Base-by-base conservation (phyloP, 2,329 filamentous ascomycete species). In the Fusarium oxysporum region DNA sequence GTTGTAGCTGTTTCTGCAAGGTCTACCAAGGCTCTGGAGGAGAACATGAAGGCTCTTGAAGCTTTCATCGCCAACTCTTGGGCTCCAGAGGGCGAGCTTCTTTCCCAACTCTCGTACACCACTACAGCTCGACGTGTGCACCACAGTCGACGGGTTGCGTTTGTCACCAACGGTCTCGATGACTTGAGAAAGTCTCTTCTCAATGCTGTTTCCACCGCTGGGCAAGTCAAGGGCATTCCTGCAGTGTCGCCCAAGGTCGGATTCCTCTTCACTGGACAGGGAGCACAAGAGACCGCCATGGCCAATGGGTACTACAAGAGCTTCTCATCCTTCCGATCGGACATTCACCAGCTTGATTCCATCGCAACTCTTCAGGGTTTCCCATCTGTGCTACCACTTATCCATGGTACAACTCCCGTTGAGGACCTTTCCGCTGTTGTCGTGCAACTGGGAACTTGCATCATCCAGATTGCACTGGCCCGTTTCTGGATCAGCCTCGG, bases 401-500 rank as follows among this genome's bases (percentile, higher is more conserved):
- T 56, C 1, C n/a, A 37, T 5, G 58, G 58, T 7, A 56, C 38
- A 1, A 43, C 11, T 0, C 37, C 37, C 1, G 30, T 61, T 3
- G 58, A 56, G 9, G 30, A 61, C 0, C 58, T 61, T 0, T 56
- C 58, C 0, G 48, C 58, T 2, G 48, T 56, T n/a, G 37, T 61
- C 6, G 48, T 61, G 16, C 58, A 61, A 21, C 28, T 61, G 1
- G 58, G 48, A 17, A 56, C 48, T 0, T 61, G 58, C 7, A 61
- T 61, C 30, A 56, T 61, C 12, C 58, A 61, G 48, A 61, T 61
- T 1, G 38, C 48, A 1, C 25, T 61, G 2, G 80, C 81, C 1
- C 73, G 75, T 19, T 76, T 63, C 23, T 83, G 25, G 87, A 84
- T 83, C 61, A 64, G 9, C 78, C 76, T 81, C 44, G 83, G 82